Evolutionary conservation across 345 rosid species (phyloP).

Genomic region (Garcia nutans): DNA sequence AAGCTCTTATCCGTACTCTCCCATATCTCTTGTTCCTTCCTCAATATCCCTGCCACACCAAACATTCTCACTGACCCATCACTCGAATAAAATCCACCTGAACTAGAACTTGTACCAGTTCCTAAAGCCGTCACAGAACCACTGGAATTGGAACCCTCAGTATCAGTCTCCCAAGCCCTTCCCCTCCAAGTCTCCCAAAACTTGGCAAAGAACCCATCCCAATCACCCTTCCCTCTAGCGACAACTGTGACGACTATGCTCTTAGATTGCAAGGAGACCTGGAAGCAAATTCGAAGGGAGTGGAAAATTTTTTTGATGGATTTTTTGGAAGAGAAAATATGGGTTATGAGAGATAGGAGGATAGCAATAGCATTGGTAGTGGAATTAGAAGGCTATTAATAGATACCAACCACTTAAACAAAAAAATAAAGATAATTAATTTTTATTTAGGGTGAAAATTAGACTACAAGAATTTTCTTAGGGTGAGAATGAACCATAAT

Average conservation of each 20-base stretch:
- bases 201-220: slow-evolving; percentile 69
- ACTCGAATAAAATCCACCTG: slow-evolving; percentile 63
- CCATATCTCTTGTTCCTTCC: slow-evolving; percentile 95
- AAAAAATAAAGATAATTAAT: too few species aligned
- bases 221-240: slow-evolving; percentile 78
- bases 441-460: too few species aligned
- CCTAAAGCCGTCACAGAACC: slow-evolving; percentile 9
- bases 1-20: slow-evolving; percentile 91
- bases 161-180: slow-evolving; percentile 67
- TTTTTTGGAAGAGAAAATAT: slow-evolving; percentile 56
- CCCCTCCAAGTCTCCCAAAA: slow-evolving; percentile 81
- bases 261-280: slow-evolving; percentile 44
- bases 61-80: slow-evolving; percentile 87
- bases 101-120: slow-evolving; percentile 29
- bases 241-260: slow-evolving; percentile 63
- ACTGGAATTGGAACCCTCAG: slow-evolving; percentile 30
- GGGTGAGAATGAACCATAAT: too few species aligned
- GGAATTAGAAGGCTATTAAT: too few species aligned
- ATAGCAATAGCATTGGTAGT: slow-evolving; percentile 32
- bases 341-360: slow-evolving; percentile 51
- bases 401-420: too few species aligned
- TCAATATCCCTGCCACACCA: slow-evolving; percentile 88
- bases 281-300: slow-evolving; percentile 81
- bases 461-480: too few species aligned
- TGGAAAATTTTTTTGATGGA: slow-evolving; percentile 79